A percentile compares a stretch with the other conserved stretches of the same genome.
Evolutionary conservation across 2,329 filamentous ascomycete genomes (phyloP).

Genomic region (Cercospora nicotianae): DNA sequence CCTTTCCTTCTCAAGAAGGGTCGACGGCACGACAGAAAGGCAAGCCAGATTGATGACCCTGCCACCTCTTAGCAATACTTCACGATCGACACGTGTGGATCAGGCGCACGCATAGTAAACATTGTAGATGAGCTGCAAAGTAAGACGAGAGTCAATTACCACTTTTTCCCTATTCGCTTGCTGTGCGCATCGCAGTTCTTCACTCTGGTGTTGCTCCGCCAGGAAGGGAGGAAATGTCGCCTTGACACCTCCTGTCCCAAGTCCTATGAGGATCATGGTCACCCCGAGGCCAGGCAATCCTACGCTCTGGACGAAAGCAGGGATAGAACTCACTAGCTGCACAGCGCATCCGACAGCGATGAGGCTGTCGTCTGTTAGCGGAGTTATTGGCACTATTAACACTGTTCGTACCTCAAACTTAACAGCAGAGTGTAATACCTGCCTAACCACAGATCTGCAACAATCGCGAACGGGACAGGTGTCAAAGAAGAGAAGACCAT

Average conservation of each 20-base stretch:
- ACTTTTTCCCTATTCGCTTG: neutral
- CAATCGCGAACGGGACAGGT: conserved; percentile 12
- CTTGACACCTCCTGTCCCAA: conserved; percentile 16
- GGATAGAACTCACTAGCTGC: conserved; percentile 15
- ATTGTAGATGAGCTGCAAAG: conserved; percentile 21
- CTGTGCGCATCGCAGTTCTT: neutral
- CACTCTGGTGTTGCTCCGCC: conserved; percentile 1
- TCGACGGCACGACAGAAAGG: conserved; percentile 15
- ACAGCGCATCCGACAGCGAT: conserved; percentile 12
- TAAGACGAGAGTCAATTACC: conserved; percentile 17
- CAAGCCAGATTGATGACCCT: conserved; percentile 20
- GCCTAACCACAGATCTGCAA: conserved; percentile 14
- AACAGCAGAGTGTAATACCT: conserved; percentile 11
- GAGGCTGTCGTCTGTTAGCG: neutral
- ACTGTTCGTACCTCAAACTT: conserved; percentile 9
- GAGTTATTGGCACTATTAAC: neutral
- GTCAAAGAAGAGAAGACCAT: conserved; percentile 16
- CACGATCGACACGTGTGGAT: neutral
- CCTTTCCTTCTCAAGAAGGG: conserved; percentile 11
- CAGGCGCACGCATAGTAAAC: conserved; percentile 16
- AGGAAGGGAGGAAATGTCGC: conserved; percentile 13
- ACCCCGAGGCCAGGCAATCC: conserved; percentile 6
- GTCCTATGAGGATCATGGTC: conserved; percentile 13
- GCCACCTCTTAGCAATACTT: neutral
- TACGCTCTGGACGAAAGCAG: neutral